A percentile compares a stretch with the other conserved stretches of the same genome.
Conservation (phyloP, 805 yeast genomes). For the Candida methanosorbosa region DNA sequence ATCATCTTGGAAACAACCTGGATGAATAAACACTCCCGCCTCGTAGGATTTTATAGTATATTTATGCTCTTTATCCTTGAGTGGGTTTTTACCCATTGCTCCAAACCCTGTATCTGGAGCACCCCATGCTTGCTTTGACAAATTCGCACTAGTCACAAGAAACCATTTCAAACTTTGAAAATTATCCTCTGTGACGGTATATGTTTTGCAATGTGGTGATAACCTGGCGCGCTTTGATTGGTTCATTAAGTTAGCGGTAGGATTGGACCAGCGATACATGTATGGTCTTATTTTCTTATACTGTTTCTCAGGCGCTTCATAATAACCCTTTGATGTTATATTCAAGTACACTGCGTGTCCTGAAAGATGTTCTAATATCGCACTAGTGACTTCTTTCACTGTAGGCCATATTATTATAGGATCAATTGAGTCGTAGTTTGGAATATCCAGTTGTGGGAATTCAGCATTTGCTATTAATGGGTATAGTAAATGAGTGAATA, state of each 20-base stretch:
- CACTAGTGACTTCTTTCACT: slow-evolving; percentile 13
- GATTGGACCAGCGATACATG: slow-evolving; percentile 36
- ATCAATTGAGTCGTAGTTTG: slow-evolving; percentile 9
- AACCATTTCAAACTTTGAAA: slow-evolving; percentile 56
- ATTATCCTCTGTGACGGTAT: slow-evolving; percentile 43
- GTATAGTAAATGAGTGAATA: slow-evolving; percentile 38
- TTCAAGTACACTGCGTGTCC: slow-evolving; percentile 21
- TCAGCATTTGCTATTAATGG: slow-evolving; percentile 31
- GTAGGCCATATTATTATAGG: slow-evolving; percentile 28
- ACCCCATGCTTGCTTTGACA: slow-evolving; percentile 83
- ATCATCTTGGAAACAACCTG: slow-evolving; percentile 14
- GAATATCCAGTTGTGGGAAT: slow-evolving; percentile 8
- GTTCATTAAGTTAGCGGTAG: slow-evolving; percentile 18
- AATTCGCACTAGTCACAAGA: slow-evolving; percentile 63
- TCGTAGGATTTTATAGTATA: slow-evolving; percentile 34
- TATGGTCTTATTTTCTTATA: slow-evolving; percentile 31
- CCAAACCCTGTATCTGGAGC: slow-evolving; percentile 19
- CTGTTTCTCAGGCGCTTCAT: slow-evolving; percentile 24
- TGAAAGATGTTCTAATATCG: slow-evolving; percentile 13
- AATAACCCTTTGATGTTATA: slow-evolving; percentile 7
- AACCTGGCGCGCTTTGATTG: slow-evolving; percentile 17
- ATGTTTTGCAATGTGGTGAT: slow-evolving; percentile 59
- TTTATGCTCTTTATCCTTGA: slow-evolving; percentile 4
- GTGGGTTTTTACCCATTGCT: slow-evolving; percentile 2
- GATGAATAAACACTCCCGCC: slow-evolving; percentile 41